Base-by-base conservation (phyloP, 495 filamentous ascomycete genomes). In the Neurospora tetrasperma region DNA sequence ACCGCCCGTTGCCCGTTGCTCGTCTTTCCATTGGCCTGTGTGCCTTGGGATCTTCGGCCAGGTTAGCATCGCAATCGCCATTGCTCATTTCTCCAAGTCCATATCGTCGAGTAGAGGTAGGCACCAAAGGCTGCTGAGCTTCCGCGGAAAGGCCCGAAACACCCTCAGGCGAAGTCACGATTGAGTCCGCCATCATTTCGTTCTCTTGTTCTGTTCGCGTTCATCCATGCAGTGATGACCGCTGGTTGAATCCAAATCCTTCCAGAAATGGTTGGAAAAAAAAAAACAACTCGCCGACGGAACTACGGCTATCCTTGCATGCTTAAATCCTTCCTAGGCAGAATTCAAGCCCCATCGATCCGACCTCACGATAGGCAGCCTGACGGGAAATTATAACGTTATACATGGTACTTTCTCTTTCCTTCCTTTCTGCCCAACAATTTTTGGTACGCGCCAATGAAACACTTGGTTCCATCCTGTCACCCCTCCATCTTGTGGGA, bases 1-100 rank as follows among this genome's bases (percentile, higher is more conserved):
- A 96, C 8, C 93, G 89, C 70, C 90, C 90, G 75, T 87, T 92
- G 43, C 88, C 82, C 3, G 54, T 66, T 27, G 12, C 54, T 66
- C 54, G 54, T 3, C 54, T 66, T 66, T 66, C 54, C 14, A 35
- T 66, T 66, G 54, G 27, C 27, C 27, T 35, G 6, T 66, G 6
- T 31, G 54, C 54, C 1, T 38, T 66, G 11, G 54, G 54, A 35
- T 35, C 27, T 18, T 66, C 54, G 27, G 3, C 14, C 27, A 7
- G 7, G 31, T 66, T 35, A 35, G 14, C 54, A 66, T 66, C 54
- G 54, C 54, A 27, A 35, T 66, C 54, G 54, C 54, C 14, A 66
- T 66, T 35, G 54, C 27, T 35, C 54, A 14, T 66, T 7, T 3
- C 14, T 66, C 27, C 54, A 7, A 18, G 14, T 9, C 3, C 54